These are phyloP conservation scores for Fusarium cicatricum DNA, from an alignment of 2,329 filamentous ascomycete species.

Conservation along the genomic window DNA sequence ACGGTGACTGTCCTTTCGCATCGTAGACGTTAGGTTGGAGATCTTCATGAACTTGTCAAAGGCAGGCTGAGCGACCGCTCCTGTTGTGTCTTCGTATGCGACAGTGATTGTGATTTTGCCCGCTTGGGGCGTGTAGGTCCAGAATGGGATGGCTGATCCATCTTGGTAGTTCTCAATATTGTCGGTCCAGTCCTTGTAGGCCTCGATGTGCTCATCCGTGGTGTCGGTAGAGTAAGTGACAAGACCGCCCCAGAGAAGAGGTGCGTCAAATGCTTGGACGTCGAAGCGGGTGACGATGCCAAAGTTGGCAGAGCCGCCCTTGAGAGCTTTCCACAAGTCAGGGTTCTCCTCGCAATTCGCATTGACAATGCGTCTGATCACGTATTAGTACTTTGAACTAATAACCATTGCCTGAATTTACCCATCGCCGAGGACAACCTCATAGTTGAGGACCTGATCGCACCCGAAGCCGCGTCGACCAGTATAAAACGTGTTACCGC, in stretches of 20 bases:
- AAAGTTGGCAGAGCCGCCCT: constrained; percentile 27
- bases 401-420: not conserved
- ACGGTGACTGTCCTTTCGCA: constrained; percentile 4
- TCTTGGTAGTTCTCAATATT: not conserved
- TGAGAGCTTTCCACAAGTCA: constrained; percentile 26
- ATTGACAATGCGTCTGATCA: constrained; percentile 31
- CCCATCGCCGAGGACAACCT: constrained; percentile 53
- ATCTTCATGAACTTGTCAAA: constrained; percentile 5
- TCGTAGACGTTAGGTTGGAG: not conserved
- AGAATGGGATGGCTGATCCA: constrained; percentile 5
- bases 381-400: not conserved
- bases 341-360: constrained; percentile 8
- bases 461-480: constrained; percentile 39
- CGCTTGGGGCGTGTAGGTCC: constrained; percentile 2
- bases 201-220: constrained; percentile 20
- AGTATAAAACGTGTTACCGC: constrained; percentile 32
- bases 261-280: constrained; percentile 25
- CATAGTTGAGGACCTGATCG: constrained; percentile 54
- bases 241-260: constrained; percentile 26
- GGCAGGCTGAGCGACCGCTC: not conserved
- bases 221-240: constrained; percentile 23
- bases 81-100: constrained; percentile 2
- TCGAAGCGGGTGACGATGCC: constrained; percentile 33
- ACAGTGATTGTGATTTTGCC: not conserved
- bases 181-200: constrained; percentile 15